Conservation (phyloP, 441 rosid genomes). For the Populus hybrid region DNA sequence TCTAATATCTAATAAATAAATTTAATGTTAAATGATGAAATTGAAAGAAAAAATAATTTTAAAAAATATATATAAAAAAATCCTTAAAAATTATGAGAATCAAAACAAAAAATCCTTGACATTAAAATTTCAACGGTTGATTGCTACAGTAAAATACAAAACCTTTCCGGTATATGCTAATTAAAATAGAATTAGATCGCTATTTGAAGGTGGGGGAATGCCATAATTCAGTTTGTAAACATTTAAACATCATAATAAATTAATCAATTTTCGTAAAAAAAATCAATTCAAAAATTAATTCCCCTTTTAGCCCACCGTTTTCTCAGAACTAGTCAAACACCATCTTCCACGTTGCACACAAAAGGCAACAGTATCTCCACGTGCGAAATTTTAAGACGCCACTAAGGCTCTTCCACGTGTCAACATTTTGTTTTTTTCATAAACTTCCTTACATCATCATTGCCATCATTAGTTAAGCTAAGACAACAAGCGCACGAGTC, state of each 20-base stretch:
- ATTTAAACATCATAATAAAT: too few relatives aligned
- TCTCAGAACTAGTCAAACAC: not conserved
- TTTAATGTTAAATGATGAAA: too few relatives aligned
- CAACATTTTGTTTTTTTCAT: not conserved
- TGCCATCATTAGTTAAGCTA: not conserved
- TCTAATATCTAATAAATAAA: too few relatives aligned
- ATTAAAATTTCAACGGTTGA: too few relatives aligned
- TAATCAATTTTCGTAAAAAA: not conserved
- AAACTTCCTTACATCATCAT: not conserved
- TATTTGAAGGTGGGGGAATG: not conserved
- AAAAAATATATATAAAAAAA: too few relatives aligned
- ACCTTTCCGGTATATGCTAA: too few relatives aligned
- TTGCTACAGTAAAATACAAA: too few relatives aligned
- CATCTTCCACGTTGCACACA: not conserved
- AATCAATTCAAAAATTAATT: too few relatives aligned
- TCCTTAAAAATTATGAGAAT: not conserved
- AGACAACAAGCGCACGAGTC: not conserved
- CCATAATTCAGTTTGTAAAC: not conserved
- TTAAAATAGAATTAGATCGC: too few relatives aligned
- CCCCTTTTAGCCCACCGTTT: not conserved
- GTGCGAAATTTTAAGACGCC: not conserved
- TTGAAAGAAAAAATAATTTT: too few relatives aligned
- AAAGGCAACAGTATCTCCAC: not conserved
- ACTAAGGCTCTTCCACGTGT: not conserved
- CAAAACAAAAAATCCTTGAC: not conserved